phyloP scores from a whole-genome alignment of 2,329 filamentous ascomycete species.

The Trichoderma oligosporum region DNA sequence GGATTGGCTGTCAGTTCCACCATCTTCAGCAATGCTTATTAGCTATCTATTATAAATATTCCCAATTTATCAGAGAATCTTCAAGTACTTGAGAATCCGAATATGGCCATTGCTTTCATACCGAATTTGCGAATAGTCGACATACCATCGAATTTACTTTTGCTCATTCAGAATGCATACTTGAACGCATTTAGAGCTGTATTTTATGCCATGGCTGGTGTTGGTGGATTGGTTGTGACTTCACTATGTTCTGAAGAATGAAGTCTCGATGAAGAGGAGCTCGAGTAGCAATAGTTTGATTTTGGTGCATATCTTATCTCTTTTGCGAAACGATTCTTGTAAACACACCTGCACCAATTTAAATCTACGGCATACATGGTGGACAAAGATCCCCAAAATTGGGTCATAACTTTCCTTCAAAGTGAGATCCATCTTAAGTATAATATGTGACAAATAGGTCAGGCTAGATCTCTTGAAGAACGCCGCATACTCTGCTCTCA shows the following conservation, averaged over 20 bases:
- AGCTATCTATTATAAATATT: background rate
- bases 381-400: too few relatives aligned
- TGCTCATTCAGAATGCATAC: background rate
- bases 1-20: slow-evolving; percentile 16
- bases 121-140: background rate
- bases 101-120: slow-evolving; percentile 17
- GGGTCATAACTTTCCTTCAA: too few relatives aligned
- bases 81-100: background rate
- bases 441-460: too few relatives aligned
- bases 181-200: slow-evolving; percentile 7
- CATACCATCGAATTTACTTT: background rate
- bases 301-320: background rate
- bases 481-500: too few relatives aligned
- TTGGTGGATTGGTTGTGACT: background rate
- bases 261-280: slow-evolving; percentile 3
- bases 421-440: too few relatives aligned
- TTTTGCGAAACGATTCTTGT: too few relatives aligned
- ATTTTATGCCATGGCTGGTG: slow-evolving; percentile 13
- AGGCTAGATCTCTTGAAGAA: too few relatives aligned
- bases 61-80: background rate
- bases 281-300: slow-evolving; percentile 1
- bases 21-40: slow-evolving; percentile 18
- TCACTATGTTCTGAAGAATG: slow-evolving; percentile 4
- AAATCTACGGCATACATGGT: too few relatives aligned
- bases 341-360: background rate